A percentile compares a stretch with the other conserved stretches of the same genome.
These are phyloP conservation scores for Trypanosoma theileri DNA, from an alignment of 208 protist genomes.

Conservation along the genomic window DNA sequence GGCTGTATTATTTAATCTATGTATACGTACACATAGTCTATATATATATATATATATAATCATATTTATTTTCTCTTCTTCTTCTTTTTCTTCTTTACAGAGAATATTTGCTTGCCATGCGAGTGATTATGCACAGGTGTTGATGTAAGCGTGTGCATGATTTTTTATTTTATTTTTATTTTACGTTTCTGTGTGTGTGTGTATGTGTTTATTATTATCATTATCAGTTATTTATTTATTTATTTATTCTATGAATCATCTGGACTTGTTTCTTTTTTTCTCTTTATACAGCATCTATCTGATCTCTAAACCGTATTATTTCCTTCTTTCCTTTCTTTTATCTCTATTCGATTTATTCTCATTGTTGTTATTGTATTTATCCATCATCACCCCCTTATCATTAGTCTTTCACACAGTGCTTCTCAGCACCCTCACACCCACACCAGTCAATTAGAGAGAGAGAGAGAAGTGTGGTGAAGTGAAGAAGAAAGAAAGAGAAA, in stretches of 20 bases:
- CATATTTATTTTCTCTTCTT: background rate
- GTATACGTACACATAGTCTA: background rate
- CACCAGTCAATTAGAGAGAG: background rate
- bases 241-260: background rate
- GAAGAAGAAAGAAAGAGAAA: background rate
- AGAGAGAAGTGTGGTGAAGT: background rate
- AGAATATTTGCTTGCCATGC: no score
- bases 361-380: constrained; percentile 2
- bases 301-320: background rate
- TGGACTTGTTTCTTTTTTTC: constrained; percentile 6
- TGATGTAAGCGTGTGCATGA: background rate
- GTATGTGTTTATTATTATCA: constrained; percentile 11
- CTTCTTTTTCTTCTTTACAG: no score
- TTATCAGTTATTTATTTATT: background rate
- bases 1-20: constrained; percentile 2
- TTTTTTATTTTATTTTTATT: background rate
- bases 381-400: background rate
- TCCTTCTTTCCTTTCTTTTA: background rate
- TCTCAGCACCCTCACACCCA: constrained; percentile 8
- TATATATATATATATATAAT: constrained; percentile 16
- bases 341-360: background rate
- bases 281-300: background rate
- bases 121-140: no score
- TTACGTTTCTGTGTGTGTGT: background rate
- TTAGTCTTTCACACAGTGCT: constrained; percentile 12